Percentiles rank a stretch among this genome's conserved stretches.
Conservation (phyloP, 2,329 filamentous ascomycete genomes). For the Septoria linicola region DNA sequence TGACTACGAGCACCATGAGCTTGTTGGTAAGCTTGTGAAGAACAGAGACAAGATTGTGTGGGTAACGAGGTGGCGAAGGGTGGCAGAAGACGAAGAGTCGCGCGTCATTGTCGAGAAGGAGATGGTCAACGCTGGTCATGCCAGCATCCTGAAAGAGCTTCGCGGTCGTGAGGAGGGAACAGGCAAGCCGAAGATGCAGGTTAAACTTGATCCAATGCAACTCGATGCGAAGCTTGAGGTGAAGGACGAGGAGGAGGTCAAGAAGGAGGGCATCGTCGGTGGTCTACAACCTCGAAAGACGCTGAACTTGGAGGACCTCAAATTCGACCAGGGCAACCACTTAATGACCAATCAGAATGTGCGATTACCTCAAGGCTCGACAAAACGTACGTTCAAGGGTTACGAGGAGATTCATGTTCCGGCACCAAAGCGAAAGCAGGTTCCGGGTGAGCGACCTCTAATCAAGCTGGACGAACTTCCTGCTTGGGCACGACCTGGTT, state of each 20-base stretch:
- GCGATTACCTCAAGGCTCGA: conserved; percentile 87
- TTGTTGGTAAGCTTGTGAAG: conserved; percentile 84
- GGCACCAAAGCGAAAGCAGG: conserved; percentile 80
- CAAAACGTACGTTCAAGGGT: conserved; percentile 92
- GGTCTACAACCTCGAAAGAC: conserved; percentile 81
- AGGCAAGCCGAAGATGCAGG: conserved; percentile 66
- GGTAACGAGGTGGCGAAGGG: conserved; percentile 82
- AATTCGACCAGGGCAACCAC: conserved; percentile 98
- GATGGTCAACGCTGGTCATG: conserved; percentile 85
- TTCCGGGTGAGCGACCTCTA: conserved; percentile 70
- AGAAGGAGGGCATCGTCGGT: conserved; percentile 70
- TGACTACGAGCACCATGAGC: conserved; percentile 91
- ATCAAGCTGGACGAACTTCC: conserved; percentile 86
- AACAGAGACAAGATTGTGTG: conserved; percentile 95
- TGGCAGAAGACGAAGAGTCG: conserved; percentile 72
- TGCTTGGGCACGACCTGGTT: conserved; percentile 85
- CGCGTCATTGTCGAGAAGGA: conserved; percentile 79
- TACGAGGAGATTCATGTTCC: conserved; percentile 99
- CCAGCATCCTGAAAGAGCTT: conserved; percentile 84
- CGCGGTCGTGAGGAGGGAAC: conserved; percentile 66
- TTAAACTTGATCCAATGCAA: conserved; percentile 83
- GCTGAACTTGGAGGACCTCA: conserved; percentile 91
- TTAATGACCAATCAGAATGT: conserved; percentile 99
- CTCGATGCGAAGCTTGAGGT: conserved; percentile 55
- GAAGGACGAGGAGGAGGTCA: conserved; percentile 55